Conservation (phyloP, 2,329 filamentous ascomycete species). For the Scedosporium apiospermum region DNA sequence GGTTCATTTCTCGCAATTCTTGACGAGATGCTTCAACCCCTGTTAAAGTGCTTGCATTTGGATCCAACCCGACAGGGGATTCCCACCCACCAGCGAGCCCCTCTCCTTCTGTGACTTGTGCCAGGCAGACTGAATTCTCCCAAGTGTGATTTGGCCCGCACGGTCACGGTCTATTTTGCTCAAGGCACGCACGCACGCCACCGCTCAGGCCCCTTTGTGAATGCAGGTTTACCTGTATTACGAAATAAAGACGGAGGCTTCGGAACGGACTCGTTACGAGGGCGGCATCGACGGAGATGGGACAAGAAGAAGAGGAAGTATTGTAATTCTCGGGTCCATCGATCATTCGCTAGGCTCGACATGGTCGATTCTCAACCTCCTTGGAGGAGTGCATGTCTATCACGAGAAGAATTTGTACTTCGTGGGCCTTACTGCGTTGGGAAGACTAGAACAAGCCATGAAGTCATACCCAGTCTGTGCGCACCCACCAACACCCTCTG, state of each 20-base stretch:
- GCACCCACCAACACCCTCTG: not conserved
- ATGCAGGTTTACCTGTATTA: no score
- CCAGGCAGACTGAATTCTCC: not conserved
- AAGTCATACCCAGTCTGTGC: not conserved
- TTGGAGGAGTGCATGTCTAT: no score
- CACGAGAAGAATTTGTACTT: no score
- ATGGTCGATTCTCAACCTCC: no score
- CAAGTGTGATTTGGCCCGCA: no score
- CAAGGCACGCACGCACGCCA: not conserved
- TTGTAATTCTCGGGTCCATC: not conserved
- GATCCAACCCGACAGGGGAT: not conserved
- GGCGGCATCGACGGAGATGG: not conserved
- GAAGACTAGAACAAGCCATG: not conserved
- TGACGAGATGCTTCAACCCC: not conserved
- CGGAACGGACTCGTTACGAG: not conserved
- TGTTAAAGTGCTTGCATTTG: slow-evolving; percentile 1
- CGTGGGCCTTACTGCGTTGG: no score
- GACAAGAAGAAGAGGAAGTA: not conserved
- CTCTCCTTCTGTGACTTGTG: not conserved
- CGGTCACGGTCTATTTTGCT: no score
- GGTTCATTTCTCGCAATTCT: no score
- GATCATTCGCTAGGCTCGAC: no score
- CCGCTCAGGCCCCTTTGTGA: not conserved
- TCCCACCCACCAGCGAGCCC: not conserved
- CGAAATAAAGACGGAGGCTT: no score